Evolutionary conservation across 805 yeast species (phyloP).

Genomic region (Yamadazyma sp.): DNA sequence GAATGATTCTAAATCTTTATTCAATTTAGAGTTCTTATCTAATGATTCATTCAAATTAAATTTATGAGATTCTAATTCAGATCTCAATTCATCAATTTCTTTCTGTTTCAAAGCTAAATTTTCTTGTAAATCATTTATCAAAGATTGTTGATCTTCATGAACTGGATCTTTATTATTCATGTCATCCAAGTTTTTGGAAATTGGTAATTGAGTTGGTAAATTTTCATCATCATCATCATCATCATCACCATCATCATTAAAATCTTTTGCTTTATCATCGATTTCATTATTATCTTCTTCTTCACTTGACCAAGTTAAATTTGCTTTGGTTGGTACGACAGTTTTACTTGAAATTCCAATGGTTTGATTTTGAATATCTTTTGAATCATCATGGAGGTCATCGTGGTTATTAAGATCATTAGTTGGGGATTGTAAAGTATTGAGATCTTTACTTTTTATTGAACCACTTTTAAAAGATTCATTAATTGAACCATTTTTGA

Average conservation of each 20-base stretch:
- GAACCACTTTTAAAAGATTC: no score
- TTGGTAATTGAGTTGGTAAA: neutral
- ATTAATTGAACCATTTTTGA: no score
- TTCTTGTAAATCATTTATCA: slow-evolving; percentile 2
- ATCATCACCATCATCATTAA: slow-evolving; percentile 33
- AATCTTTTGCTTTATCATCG: slow-evolving; percentile 1
- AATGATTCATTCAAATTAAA: slow-evolving; percentile 5
- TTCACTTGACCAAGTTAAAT: slow-evolving; percentile 84
- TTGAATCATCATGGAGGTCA: no score
- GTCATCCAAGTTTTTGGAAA: neutral
- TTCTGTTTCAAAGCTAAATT: neutral
- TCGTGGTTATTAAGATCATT: no score
- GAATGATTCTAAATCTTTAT: slow-evolving; percentile 2
- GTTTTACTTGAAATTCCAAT: slow-evolving; percentile 58
- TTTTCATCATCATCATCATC: slow-evolving; percentile 1
- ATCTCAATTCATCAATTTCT: slow-evolving; percentile 6
- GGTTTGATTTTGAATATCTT: slow-evolving; percentile 16
- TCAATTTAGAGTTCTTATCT: slow-evolving; percentile 7
- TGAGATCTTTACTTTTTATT: no score
- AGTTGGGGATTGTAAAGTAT: no score
- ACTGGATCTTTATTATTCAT: neutral
- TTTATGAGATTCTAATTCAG: slow-evolving; percentile 7
- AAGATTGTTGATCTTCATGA: neutral
- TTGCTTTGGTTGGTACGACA: slow-evolving; percentile 81
- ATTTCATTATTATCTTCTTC: slow-evolving; percentile 55